These are phyloP conservation scores for Sugiyamaella lignohabitans DNA, from an alignment of 805 yeast genomes.

Conservation along the genomic window DNA sequence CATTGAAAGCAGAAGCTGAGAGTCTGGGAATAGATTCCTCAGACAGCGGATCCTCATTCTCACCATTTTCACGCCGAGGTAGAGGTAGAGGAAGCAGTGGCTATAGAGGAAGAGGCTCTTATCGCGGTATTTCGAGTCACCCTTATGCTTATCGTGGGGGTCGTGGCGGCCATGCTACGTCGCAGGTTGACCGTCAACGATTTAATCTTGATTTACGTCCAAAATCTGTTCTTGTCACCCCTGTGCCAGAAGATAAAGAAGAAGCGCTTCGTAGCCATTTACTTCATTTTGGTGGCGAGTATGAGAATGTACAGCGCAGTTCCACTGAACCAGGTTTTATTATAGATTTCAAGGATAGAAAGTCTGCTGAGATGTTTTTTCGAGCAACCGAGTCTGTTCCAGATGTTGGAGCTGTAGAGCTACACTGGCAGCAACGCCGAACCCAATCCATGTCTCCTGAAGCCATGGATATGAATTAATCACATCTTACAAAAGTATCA, in stretches of 20 bases:
- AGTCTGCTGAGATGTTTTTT: conserved; percentile 35
- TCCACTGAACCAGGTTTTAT: conserved; percentile 12
- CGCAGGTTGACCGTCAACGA: conserved; percentile 1
- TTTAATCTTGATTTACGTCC: conserved; percentile 36
- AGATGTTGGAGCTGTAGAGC: conserved; percentile 28
- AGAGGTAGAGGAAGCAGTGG: conserved; percentile 15
- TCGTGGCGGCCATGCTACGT: conserved; percentile 19
- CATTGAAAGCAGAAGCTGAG: conserved; percentile 32
- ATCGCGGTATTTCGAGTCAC: conserved; percentile 4
- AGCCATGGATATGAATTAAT: conserved; percentile 4
- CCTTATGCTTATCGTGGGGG: conserved; percentile 21
- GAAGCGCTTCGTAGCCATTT: conserved; percentile 31
- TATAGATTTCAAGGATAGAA: conserved; percentile 32
- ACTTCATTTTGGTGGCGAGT: conserved; percentile 24
- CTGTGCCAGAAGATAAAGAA: conserved; percentile 28
- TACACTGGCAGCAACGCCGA: conserved; percentile 20
- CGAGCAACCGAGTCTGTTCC: conserved; percentile 23
- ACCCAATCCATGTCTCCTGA: neutral
- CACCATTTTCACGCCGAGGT: conserved; percentile 18
- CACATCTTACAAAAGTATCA: neutral
- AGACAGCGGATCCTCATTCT: conserved; percentile 4
- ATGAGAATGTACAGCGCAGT: conserved; percentile 20
- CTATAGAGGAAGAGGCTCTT: conserved; percentile 18
- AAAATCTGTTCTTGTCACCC: conserved; percentile 30
- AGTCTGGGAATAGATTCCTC: conserved; percentile 23